Conservation (phyloP, 805 yeast genomes). For the Saccharomycopsis guyanensis region DNA sequence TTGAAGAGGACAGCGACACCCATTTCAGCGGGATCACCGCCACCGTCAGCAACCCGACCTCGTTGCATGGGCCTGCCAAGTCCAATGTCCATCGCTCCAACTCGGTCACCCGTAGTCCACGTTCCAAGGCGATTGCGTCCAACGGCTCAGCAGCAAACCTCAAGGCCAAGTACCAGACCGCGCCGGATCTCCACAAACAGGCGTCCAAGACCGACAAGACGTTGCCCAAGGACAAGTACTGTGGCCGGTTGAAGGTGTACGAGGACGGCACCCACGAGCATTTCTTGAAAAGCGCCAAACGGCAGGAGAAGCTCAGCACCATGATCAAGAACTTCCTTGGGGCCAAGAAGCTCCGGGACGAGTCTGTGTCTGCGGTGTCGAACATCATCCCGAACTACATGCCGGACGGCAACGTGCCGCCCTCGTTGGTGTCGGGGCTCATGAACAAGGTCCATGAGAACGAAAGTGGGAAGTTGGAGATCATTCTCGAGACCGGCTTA, state of each 20-base stretch:
- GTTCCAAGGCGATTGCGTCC: neutral
- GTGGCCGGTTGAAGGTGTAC: conserved; percentile 40
- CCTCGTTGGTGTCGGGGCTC: conserved; percentile 62
- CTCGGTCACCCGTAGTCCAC: neutral
- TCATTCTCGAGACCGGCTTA: conserved; percentile 20
- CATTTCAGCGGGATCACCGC: neutral
- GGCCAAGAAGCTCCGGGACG: conserved; percentile 61
- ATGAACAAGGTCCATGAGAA: conserved; percentile 43
- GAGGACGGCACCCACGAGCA: conserved; percentile 80
- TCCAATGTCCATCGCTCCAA: neutral
- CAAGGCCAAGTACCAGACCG: neutral
- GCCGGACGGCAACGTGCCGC: conserved; percentile 38
- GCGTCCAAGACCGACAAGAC: conserved; percentile 11
- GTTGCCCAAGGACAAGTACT: conserved; percentile 3
- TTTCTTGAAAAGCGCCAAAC: conserved; percentile 61
- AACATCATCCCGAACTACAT: conserved; percentile 39
- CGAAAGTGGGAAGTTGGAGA: conserved; percentile 35
- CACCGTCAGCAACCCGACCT: conserved; percentile 4
- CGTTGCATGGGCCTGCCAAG: neutral
- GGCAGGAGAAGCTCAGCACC: conserved; percentile 68
- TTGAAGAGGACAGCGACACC: neutral
- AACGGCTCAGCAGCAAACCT: neutral
- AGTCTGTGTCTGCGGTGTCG: conserved; percentile 69
- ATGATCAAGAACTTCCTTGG: conserved; percentile 75
- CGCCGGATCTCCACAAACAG: neutral